These are phyloP conservation scores for Aureobasidium lini DNA, from an alignment of 2,329 filamentous ascomycete genomes.

Conservation along the genomic window DNA sequence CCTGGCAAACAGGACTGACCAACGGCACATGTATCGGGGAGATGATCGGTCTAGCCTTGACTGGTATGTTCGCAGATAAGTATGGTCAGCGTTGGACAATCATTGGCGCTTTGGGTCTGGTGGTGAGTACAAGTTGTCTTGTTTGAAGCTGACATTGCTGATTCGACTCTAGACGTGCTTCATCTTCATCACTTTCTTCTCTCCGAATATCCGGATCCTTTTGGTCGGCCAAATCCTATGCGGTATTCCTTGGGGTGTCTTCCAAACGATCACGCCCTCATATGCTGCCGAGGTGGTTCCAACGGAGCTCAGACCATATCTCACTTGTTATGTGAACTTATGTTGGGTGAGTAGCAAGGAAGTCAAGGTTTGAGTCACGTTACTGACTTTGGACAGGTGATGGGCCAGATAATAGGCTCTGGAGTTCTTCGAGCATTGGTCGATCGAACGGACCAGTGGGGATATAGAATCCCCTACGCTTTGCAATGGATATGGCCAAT, in stretches of 20 bases:
- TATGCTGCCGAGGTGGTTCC: conserved; percentile 62
- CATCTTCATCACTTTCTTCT: conserved; percentile 16
- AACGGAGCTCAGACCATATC: conserved; percentile 47
- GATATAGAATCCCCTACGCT: conserved; percentile 35
- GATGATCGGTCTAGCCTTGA: conserved; percentile 59
- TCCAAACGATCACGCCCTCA: conserved; percentile 38
- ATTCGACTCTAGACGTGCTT: conserved; percentile 6
- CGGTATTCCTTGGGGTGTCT: conserved; percentile 30
- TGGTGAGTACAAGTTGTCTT: conserved; percentile 18
- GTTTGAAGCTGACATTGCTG: background rate
- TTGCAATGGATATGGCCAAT: conserved; percentile 36
- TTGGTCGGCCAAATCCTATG: conserved; percentile 32
- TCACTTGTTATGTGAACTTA: conserved; percentile 54
- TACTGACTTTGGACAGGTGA: conserved; percentile 18
- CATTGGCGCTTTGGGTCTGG: conserved; percentile 49
- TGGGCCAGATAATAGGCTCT: conserved; percentile 50
- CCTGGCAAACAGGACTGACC: conserved; percentile 49
- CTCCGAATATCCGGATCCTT: conserved; percentile 18
- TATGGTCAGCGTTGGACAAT: conserved; percentile 43
- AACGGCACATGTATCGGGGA: conserved; percentile 55
- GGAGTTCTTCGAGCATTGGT: conserved; percentile 27
- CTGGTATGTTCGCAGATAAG: conserved; percentile 56
- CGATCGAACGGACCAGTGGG: conserved; percentile 23
- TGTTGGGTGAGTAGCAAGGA: conserved; percentile 43
- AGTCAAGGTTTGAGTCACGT: background rate